phyloP scores from a whole-genome alignment of 768 basidiomycete genomes.

The Nidula microcarpa region DNA sequence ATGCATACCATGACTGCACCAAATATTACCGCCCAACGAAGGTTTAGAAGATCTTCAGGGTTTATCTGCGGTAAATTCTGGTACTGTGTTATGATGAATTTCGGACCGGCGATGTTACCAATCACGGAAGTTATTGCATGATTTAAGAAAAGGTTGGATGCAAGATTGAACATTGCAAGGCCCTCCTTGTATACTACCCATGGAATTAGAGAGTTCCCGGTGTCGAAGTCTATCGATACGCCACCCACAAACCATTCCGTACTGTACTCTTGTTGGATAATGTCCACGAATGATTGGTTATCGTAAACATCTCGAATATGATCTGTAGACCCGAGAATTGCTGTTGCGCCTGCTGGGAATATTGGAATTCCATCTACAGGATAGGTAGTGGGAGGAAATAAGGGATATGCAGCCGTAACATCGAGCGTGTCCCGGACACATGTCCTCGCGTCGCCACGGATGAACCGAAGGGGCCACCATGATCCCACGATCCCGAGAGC shows the following conservation, averaged over 20 bases:
- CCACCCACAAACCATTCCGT: neutral
- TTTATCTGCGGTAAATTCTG: neutral
- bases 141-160: neutral
- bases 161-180: neutral
- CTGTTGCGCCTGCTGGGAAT: neutral
- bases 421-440: neutral
- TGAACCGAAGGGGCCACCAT: neutral
- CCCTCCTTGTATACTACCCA: neutral
- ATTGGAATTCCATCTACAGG: neutral
- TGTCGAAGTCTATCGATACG: neutral
- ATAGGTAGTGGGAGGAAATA: slow-evolving; percentile 19
- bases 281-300: neutral
- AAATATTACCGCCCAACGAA: neutral
- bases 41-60: neutral
- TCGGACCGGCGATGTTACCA: neutral
- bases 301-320: neutral
- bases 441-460: neutral
- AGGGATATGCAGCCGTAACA: neutral
- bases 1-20: neutral
- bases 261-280: neutral
- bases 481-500: slow-evolving; percentile 25
- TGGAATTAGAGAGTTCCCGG: neutral
- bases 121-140: neutral
- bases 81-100: neutral
- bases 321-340: neutral